A percentile compares a stretch with the other conserved stretches of the same genome.
phyloP scores from a whole-genome alignment of 2,329 filamentous ascomycete genomes.

The Botrytis byssoidea region DNA sequence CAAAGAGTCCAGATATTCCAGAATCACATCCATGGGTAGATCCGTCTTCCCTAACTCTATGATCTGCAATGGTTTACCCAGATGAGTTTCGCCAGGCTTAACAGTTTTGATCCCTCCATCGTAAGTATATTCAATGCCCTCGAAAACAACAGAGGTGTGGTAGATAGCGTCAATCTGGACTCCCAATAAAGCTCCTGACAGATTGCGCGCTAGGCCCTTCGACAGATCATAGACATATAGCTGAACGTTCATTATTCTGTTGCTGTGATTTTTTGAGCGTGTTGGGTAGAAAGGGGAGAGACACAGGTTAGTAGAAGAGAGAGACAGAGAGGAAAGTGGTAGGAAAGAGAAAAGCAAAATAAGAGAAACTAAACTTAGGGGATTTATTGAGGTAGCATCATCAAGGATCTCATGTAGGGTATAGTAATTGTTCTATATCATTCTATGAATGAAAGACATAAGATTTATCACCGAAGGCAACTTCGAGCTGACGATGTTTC shows the following conservation, averaged over 20 bases:
- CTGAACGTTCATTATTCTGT: slow-evolving; percentile 65
- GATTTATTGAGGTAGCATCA: background rate
- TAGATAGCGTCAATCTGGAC: slow-evolving; percentile 87
- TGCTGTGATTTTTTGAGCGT: slow-evolving; percentile 8
- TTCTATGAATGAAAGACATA: slow-evolving; percentile 6
- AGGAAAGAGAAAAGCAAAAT: slow-evolving; percentile 7
- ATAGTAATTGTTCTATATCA: background rate
- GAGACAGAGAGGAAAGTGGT: slow-evolving; percentile 2
- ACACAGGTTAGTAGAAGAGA: slow-evolving; percentile 9
- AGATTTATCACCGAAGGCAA: slow-evolving; percentile 10
- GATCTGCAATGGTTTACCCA: slow-evolving; percentile 78
- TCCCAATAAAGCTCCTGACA: slow-evolving; percentile 53
- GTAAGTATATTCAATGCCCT: slow-evolving; percentile 85
- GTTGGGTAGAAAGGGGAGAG: background rate
- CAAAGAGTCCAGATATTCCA: slow-evolving; percentile 84
- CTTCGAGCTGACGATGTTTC: slow-evolving; percentile 16
- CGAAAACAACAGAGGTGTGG: slow-evolving; percentile 85
- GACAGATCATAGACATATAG: slow-evolving; percentile 80
- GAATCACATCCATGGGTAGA: slow-evolving; percentile 75
- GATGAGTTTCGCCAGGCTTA: slow-evolving; percentile 76
- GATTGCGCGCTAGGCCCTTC: slow-evolving; percentile 52
- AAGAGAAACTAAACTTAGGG: slow-evolving; percentile 6
- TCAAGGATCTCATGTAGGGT: background rate
- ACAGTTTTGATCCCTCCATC: slow-evolving; percentile 85
- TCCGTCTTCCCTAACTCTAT: slow-evolving; percentile 73